Base-by-base conservation (phyloP, 192 early-diverging fungal genomes). In the Coemansia sp. region DNA sequence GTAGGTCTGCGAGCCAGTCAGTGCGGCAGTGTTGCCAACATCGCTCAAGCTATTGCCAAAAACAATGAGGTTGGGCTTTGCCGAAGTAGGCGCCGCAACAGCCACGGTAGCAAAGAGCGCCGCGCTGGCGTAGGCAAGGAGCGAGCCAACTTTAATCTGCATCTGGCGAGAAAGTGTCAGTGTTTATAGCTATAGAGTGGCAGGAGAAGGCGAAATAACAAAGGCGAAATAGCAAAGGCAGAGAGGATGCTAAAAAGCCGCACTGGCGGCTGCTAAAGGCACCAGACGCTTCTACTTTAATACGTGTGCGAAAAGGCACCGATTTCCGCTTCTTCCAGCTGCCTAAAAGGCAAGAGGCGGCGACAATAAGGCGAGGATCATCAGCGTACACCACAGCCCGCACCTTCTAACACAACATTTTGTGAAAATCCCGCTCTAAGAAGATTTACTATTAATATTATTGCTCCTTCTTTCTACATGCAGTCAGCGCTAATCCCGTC, bases 41-140 rank as follows among this genome's bases (percentile, higher is more conserved):
- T 80, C 76, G 5, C 67, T 70, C 11, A 80, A 60, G 36, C 63
- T 67, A 60, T 80, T 80, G 26, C 76, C 76, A 53, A 80, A 70
- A n/a, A 80, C 41, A 62, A 80, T 74, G 18, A 80, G 53, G 26
- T 78, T 78, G 18, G 65, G 50, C 4, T 33, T 44, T 17, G 24
- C 48, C 9, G 60, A 32, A 14, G 62, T 60, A n/a, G 75, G 75
- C 1, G 75, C 69, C 0, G 75, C 69, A 53, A 58, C 33, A 0
- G 59, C 42, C 6, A 46, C 48, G 8, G 70, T 64, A 8, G 62
- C 69, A 18, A 58, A 62, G 44, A 72, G 26, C 15, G 62, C 53
- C 4, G 65, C 72, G 6, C 53, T 48, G 12, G 62, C 58, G 17
- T 59, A 68, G 21, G 60, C 62, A 8, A 58, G 24, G 10, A 78